Evolutionary conservation across 768 basidiomycete genomes (phyloP).

Genomic region (Terana coerulea): DNA sequence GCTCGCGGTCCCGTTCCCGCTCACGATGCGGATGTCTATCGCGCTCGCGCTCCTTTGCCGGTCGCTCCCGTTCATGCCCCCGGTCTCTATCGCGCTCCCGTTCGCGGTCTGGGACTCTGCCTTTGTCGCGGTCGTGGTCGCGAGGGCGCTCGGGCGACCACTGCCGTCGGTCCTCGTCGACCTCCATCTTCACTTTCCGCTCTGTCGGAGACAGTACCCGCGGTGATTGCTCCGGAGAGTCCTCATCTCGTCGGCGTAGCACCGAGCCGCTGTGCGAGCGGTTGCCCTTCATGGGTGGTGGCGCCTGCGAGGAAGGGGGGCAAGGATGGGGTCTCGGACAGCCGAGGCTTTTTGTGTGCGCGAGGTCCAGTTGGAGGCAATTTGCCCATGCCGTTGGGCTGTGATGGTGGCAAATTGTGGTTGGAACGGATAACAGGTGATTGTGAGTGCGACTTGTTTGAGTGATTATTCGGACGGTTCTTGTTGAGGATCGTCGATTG

Average conservation of each 20-base stretch:
- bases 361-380: slow-evolving; percentile 76
- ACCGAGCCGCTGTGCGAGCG: slow-evolving; percentile 17
- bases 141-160: slow-evolving; percentile 34
- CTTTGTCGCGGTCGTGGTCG: slow-evolving; percentile 30
- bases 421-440: slow-evolving; percentile 42
- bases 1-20: slow-evolving; percentile 31
- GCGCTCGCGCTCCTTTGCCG: slow-evolving; percentile 27
- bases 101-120: slow-evolving; percentile 37
- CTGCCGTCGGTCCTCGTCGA: slow-evolving; percentile 46
- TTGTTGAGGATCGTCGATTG: slow-evolving; percentile 56
- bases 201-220: slow-evolving; percentile 14
- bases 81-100: slow-evolving; percentile 33
- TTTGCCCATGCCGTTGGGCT: slow-evolving; percentile 34
- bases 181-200: slow-evolving; percentile 32
- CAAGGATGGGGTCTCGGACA: slow-evolving; percentile 47
- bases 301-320: slow-evolving; percentile 12
- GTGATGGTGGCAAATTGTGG: slow-evolving; percentile 14
- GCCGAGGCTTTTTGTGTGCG: slow-evolving; percentile 74
- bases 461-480: slow-evolving; percentile 38
- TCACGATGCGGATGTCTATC: slow-evolving; percentile 35
- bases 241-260: slow-evolving; percentile 16
- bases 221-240: slow-evolving; percentile 21
- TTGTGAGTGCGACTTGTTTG: slow-evolving; percentile 32
- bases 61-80: slow-evolving; percentile 36
- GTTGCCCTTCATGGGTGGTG: slow-evolving; percentile 12